These are phyloP conservation scores for Aspergillus novofumigatus DNA, from an alignment of 2,329 filamentous ascomycete species.

Conservation along the genomic window DNA sequence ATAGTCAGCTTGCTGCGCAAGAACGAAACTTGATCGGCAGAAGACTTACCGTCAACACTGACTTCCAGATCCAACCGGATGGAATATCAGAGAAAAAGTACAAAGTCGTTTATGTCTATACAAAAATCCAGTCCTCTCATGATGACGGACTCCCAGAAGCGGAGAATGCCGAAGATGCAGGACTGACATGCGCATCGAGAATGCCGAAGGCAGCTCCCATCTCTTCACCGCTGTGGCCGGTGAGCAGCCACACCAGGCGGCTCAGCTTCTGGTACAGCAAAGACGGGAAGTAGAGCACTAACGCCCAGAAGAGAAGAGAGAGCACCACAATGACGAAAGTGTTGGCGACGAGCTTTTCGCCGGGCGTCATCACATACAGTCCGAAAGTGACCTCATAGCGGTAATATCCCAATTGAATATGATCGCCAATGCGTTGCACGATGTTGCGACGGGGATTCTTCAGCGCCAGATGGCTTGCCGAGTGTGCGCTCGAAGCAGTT, in stretches of 20 bases:
- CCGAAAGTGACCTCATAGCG: constrained; percentile 46
- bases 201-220: constrained; percentile 25
- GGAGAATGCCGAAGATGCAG: constrained; percentile 13
- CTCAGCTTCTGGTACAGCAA: constrained; percentile 34
- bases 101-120: constrained; percentile 3
- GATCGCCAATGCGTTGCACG: constrained; percentile 28
- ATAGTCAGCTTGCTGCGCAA: neutral
- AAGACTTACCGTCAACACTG: constrained; percentile 3
- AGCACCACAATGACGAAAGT: constrained; percentile 35
- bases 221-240: constrained; percentile 30
- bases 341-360: constrained; percentile 42
- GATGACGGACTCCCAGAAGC: constrained; percentile 10
- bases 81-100: constrained; percentile 1
- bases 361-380: constrained; percentile 41
- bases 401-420: constrained; percentile 41
- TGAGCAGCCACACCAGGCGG: constrained; percentile 36
- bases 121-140: neutral
- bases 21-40: neutral
- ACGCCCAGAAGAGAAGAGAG: constrained; percentile 33
- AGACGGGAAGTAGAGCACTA: constrained; percentile 35
- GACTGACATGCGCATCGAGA: constrained; percentile 20
- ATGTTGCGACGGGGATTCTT: constrained; percentile 19
- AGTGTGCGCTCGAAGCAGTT: constrained; percentile 5
- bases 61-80: constrained; percentile 6
- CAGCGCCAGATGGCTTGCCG: constrained; percentile 9